Conservation (phyloP, 2,329 filamentous ascomycete species). For the Fusarium annulatum region DNA sequence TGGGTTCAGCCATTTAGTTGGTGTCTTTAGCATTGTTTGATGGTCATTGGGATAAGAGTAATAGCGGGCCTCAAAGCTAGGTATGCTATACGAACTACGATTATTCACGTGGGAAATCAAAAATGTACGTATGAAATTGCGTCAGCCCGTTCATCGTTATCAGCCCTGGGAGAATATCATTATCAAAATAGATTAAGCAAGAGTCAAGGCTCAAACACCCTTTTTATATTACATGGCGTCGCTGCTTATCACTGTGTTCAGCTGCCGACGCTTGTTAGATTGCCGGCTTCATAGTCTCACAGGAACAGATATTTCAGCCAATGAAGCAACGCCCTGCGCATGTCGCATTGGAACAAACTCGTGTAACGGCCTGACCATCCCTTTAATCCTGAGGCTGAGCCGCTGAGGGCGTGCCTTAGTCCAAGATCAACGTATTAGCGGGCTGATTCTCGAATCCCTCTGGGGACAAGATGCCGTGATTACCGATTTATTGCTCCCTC, state of each 20-base stretch:
- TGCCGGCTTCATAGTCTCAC: not conserved
- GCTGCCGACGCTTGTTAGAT: not conserved
- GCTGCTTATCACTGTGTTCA: not conserved
- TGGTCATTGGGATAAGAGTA: not conserved
- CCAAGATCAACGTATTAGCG: not conserved
- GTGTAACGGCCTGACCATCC: not conserved
- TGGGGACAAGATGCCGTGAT: not conserved
- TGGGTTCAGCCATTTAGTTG: not conserved
- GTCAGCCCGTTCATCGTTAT: not conserved
- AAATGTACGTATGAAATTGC: not conserved
- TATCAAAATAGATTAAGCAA: not conserved
- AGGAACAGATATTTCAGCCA: slow-evolving; percentile 1
- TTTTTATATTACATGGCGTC: not conserved
- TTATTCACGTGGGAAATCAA: not conserved
- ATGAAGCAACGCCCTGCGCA: not conserved
- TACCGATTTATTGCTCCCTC: not conserved
- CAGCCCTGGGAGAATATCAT: not conserved
- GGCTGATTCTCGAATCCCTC: not conserved
- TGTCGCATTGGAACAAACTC: not conserved
- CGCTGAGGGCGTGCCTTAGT: not conserved
- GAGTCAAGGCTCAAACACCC: not conserved
- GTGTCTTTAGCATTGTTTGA: not conserved
- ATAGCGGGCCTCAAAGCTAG: not conserved
- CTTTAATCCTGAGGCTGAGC: not conserved
- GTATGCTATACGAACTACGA: not conserved